Base-by-base conservation (phyloP, 371 early-diverging fungal species). In the Mucor velutinosus region DNA sequence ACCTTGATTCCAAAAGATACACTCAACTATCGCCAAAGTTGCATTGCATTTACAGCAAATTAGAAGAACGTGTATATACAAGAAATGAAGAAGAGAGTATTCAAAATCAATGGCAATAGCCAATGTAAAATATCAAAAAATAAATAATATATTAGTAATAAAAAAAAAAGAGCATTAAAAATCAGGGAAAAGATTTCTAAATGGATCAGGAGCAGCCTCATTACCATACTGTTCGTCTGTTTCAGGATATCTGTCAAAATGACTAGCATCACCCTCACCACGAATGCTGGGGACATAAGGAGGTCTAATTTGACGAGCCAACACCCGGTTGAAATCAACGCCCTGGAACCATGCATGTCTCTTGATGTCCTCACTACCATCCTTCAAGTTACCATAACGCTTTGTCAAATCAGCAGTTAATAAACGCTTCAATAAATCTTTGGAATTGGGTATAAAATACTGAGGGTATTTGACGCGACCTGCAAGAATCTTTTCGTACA, bases 291-390 rank as follows among this genome's bases (percentile, higher is more conserved):
- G 99, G 10, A 94, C 83, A 80, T 95, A 94, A 10, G 99, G 99
- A 27, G 98, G 93, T 53, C 91, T 86, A 60, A 96, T 88, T 70
- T 93, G 89, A 45, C 90, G 79, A 14, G 86, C 82, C 43, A 84
- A 80, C 33, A 98, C 85, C 56, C 87, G 85, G 53, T 89, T 85
- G 95, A 97, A 99, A 73, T 99, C 95, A 6, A 98, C 90, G 17
- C 93, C 96, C 11, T 88, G 90, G 67, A 99, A 99, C 98, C 99
- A 99, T 55, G 87, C 87, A 81, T 99, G 99, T 57, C 84, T 76
- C 81, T 95, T 96, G 75, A 99, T 97, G 75, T 96, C 97, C 21
- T 88, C 86, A 23, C 91, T 89, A 4, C 98, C 99, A 55, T 90
- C 93, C 60, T 92, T 89, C 74, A 97, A 78, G 79, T 97, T 96